Evolutionary conservation across 2,329 filamentous ascomycete species (phyloP).

Genomic region (Trichoderma polysporum): DNA sequence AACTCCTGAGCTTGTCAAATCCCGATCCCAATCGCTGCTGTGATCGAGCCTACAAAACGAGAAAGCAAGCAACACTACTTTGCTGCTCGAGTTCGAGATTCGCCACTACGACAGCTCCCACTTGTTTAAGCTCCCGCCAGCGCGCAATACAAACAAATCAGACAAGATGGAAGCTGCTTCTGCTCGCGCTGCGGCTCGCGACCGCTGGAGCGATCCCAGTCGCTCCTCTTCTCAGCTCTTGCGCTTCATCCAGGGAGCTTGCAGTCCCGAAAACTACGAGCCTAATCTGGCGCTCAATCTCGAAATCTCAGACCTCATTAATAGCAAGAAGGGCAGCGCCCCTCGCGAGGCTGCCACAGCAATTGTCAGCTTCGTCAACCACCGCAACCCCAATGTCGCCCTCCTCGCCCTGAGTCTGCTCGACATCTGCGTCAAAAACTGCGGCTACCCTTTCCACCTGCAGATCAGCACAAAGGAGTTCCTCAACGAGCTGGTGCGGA

Average conservation of each 20-base stretch:
- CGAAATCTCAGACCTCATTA: conserved; percentile 94
- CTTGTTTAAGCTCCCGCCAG: not conserved
- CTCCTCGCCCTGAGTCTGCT: conserved; percentile 87
- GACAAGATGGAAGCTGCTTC: conserved; percentile 83
- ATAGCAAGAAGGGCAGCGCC: conserved; percentile 93
- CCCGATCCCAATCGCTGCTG: not conserved
- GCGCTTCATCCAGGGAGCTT: conserved; percentile 93
- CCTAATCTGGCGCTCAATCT: conserved; percentile 95
- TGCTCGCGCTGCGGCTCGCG: conserved; percentile 89
- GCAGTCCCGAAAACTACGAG: conserved; percentile 96
- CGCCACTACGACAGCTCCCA: not conserved
- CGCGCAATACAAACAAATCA: not conserved
- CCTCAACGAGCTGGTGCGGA: conserved; percentile 92
- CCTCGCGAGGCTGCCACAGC: conserved; percentile 91
- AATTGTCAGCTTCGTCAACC: conserved; percentile 93
- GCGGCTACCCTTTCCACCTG: conserved; percentile 96
- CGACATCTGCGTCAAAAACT: conserved; percentile 99
- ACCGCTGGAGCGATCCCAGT: conserved; percentile 84
- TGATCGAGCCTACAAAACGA: not conserved
- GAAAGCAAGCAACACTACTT: not conserved
- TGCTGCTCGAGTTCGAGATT: not conserved
- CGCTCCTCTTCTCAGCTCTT: conserved; percentile 83
- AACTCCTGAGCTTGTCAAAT: not conserved
- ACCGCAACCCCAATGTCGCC: conserved; percentile 93
- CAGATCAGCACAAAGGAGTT: conserved; percentile 99